Evolutionary conservation across 2,329 filamentous ascomycete genomes (phyloP), one percentile per base, ranked within the genome.

Genomic region (Neonectria hederae): DNA sequence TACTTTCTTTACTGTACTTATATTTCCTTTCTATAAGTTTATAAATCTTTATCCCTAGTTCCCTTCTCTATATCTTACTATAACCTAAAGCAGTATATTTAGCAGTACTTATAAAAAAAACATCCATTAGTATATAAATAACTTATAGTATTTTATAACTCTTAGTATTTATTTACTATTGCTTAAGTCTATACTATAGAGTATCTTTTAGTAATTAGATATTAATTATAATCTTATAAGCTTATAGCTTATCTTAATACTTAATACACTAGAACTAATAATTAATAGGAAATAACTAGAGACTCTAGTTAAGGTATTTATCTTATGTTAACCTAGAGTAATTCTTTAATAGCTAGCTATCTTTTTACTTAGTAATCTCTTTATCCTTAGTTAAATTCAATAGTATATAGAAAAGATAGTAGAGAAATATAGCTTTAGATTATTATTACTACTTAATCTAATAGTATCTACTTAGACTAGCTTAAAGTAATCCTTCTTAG

Each of bases 1-100:
- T 6, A 55, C 52, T 11, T 65, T 65, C 45, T 3, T 65, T 2
- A 60, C 60, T 7, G n/a, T 32, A n/a, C 60, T 65, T 11, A n/a
- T 45, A 5, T 40, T 63, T 11, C 60, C 63, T 35, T 57, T 63
- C 2, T 65, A 65, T 24, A 11, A 9, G 2, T 43, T 24, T 4
- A 56, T 13, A 40, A 4, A 9, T 5, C 38, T 40, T 40, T 17
- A 17, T 40, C 38, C 38, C n/a, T 17, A 40, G 17, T 19, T 40
- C 38, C 38, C 38, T 19, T n/a, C 38, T 40, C 38, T 17, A 17
- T 17, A 40, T 40, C 38, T 40, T 17, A 40, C 38, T 52, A 56
- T 4, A 13, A 53, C 21, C 52, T 19, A 54, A 40, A 35, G 3
- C 14, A 4, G 32, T 2, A 35, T 30, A 11, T 59, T 63, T 9